These are phyloP conservation scores for Apiosordaria backusii DNA, from an alignment of 495 filamentous ascomycete genomes.

Conservation along the genomic window DNA sequence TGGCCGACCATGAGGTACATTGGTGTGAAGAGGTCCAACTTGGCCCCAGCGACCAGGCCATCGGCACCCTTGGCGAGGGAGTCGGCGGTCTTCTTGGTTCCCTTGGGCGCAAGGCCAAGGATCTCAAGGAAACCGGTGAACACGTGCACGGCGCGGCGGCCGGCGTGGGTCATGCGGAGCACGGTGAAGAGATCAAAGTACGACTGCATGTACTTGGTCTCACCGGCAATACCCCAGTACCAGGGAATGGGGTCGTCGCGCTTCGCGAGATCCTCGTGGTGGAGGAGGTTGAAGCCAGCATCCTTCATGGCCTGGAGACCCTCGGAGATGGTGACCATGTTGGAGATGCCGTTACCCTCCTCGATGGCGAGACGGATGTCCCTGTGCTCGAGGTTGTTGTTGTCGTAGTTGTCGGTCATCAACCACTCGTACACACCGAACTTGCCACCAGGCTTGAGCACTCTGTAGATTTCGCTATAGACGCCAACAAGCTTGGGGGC, in stretches of 20 bases:
- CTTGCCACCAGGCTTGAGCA: conserved; percentile 91
- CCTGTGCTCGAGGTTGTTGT: conserved; percentile 80
- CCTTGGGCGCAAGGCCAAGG: conserved; percentile 69
- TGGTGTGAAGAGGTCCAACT: conserved; percentile 92
- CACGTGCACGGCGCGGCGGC: conserved; percentile 69
- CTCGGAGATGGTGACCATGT: conserved; percentile 91
- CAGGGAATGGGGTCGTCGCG: conserved; percentile 76
- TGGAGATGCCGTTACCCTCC: conserved; percentile 94
- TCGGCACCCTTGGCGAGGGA: conserved; percentile 80
- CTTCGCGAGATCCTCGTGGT: conserved; percentile 87
- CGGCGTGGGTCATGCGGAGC: conserved; percentile 84
- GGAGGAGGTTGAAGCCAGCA: conserved; percentile 80
- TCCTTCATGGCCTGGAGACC: conserved; percentile 81
- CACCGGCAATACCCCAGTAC: conserved; percentile 89
- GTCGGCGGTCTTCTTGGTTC: conserved; percentile 95
- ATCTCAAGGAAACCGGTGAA: conserved; percentile 77
- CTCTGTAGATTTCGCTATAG: conserved; percentile 90
- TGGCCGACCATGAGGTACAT: conserved; percentile 98
- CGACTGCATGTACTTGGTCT: conserved; percentile 74
- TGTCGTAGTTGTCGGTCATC: conserved; percentile 96
- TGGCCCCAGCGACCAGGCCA: conserved; percentile 82
- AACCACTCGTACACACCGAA: conserved; percentile 99
- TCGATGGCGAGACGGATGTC: conserved; percentile 93
- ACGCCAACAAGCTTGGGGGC: conserved; percentile 92
- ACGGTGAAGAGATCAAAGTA: conserved; percentile 80